phyloP scores from a whole-genome alignment of 1,284 basidiomycete species.

The Sanghuangporus weigelae region DNA sequence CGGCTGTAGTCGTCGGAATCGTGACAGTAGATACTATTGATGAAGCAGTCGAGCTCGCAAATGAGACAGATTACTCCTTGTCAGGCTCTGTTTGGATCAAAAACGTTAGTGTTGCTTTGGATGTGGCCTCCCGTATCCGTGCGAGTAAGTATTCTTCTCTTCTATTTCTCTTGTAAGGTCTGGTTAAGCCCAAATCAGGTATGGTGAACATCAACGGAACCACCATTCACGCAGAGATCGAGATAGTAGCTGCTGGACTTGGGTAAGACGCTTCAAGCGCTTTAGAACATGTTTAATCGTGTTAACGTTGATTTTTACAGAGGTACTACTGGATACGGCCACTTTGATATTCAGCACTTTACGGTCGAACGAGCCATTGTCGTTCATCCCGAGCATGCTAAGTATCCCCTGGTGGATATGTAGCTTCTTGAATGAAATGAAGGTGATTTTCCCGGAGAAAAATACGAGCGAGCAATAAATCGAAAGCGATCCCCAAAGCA shows the following conservation, averaged over 20 bases:
- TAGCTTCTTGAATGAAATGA: not conserved
- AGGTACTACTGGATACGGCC: conserved; percentile 46
- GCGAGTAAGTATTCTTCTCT: conserved; percentile 31
- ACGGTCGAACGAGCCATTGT: conserved; percentile 41
- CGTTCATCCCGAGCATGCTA: conserved; percentile 32
- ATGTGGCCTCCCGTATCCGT: conserved; percentile 44
- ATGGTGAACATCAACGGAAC: conserved; percentile 32
- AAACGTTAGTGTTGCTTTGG: conserved; percentile 41
- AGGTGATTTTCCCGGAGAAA: not conserved
- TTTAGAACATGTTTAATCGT: no score
- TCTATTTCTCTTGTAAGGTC: not conserved
- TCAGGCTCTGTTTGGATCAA: conserved; percentile 49
- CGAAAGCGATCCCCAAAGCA: not conserved
- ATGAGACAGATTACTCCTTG: conserved; percentile 51
- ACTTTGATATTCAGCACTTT: conserved; percentile 48
- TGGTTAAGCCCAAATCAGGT: not conserved
- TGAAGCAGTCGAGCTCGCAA: conserved; percentile 49
- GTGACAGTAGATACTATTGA: conserved; percentile 44
- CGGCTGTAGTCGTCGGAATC: conserved; percentile 29
- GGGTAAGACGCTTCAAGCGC: conserved; percentile 23
- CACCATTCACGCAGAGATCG: conserved; percentile 26
- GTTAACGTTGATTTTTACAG: conserved; percentile 23
- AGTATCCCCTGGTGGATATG: conserved; percentile 17
- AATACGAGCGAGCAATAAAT: not conserved
- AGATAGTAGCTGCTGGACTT: conserved; percentile 24